Percentiles rank a stretch among this genome's conserved stretches.
Conservation (phyloP, 352 stramenopile species). For the Phytophthora citricola region DNA sequence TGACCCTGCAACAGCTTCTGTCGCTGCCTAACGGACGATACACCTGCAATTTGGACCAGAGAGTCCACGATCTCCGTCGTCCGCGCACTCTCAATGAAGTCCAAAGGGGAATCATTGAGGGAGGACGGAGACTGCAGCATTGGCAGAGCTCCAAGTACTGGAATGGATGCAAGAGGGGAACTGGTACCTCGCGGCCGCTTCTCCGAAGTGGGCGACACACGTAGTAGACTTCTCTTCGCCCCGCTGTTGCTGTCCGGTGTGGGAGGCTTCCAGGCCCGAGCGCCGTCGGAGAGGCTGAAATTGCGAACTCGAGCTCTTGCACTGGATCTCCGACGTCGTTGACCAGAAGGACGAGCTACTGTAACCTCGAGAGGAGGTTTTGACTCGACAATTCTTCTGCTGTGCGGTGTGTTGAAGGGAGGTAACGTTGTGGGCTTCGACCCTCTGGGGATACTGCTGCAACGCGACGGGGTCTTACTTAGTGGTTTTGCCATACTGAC, state of each 20-base stretch:
- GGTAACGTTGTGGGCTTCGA: constrained; percentile 6
- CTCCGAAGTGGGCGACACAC: constrained; percentile 20
- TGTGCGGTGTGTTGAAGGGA: constrained; percentile 15
- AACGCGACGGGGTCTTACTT: constrained; percentile 6
- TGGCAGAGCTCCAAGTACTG: constrained; percentile 24
- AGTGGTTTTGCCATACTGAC: constrained; percentile 2
- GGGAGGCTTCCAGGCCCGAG: constrained; percentile 1
- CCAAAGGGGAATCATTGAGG: constrained; percentile 19
- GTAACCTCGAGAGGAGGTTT: constrained; percentile 6
- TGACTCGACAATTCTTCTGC: background rate
- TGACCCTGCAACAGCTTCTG: constrained; percentile 29
- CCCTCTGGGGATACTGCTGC: constrained; percentile 8
- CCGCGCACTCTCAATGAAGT: constrained; percentile 17
- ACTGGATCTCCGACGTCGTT: constrained; percentile 13
- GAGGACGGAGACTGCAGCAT: constrained; percentile 29
- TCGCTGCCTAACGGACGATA: constrained; percentile 23
- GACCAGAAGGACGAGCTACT: constrained; percentile 8
- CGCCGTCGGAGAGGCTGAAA: constrained; percentile 17
- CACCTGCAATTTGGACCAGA: constrained; percentile 27
- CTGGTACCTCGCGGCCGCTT: constrained; percentile 19
- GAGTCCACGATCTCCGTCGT: constrained; percentile 32
- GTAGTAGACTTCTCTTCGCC: constrained; percentile 18
- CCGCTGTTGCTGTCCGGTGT: constrained; percentile 10
- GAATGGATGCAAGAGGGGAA: constrained; percentile 9
- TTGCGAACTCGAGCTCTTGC: constrained; percentile 8